A percentile compares a stretch with the other conserved stretches of the same genome.
These are phyloP conservation scores for Phytophthora ramorum DNA, from an alignment of 352 stramenopile species.

Conservation along the genomic window DNA sequence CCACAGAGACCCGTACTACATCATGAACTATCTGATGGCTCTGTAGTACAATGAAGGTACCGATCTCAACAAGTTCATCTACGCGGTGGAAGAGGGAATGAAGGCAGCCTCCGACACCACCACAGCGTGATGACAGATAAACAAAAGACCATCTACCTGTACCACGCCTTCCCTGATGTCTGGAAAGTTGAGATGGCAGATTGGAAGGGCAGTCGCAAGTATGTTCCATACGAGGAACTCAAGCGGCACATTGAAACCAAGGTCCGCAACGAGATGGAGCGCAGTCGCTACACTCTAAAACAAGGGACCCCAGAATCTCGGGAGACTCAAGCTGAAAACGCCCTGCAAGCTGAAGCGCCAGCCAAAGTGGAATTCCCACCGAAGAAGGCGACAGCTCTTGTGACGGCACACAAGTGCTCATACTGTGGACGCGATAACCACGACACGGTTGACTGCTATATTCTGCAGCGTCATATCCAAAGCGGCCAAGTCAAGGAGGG, in stretches of 20 bases:
- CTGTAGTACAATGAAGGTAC: neutral
- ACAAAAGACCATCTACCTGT: conserved; percentile 15
- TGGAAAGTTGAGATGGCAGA: conserved; percentile 19
- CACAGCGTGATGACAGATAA: conserved; percentile 9
- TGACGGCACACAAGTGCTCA: conserved; percentile 1
- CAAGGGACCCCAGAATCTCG: conserved; percentile 15
- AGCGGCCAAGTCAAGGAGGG: conserved; percentile 17
- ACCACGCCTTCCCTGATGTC: conserved; percentile 5
- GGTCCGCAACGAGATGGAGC: conserved; percentile 8
- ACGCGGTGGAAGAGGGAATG: conserved; percentile 1
- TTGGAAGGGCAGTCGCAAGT: too few species aligned
- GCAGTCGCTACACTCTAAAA: conserved; percentile 17
- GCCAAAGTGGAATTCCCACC: neutral
- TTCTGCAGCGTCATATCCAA: conserved; percentile 15
- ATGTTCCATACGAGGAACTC: conserved; percentile 13
- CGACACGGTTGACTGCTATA: conserved; percentile 19
- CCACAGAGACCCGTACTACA: conserved; percentile 18
- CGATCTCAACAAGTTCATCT: neutral
- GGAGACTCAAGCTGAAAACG: conserved; percentile 11
- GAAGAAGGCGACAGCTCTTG: conserved; percentile 4
- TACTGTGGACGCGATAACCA: conserved; percentile 19
- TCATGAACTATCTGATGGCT: conserved; percentile 15
- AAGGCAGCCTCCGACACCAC: neutral
- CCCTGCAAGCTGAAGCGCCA: neutral
- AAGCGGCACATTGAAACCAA: conserved; percentile 14